Percentiles rank a stretch among this genome's conserved stretches.
Conservation (phyloP, 2,329 filamentous ascomycete species). For the Teratosphaeria destructans region DNA sequence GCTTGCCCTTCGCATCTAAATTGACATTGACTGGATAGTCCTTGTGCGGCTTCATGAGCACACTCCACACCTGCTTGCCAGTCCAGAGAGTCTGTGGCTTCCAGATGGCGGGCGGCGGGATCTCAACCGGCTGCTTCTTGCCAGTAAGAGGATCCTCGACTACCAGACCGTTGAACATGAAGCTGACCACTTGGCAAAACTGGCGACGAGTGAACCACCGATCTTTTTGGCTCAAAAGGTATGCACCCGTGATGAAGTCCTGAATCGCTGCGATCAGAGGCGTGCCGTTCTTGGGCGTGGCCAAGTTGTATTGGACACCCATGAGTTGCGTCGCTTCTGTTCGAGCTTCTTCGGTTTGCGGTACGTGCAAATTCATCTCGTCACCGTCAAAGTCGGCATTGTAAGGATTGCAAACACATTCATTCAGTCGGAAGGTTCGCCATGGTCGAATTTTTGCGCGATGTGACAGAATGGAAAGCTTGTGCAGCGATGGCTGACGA, state of each 20-base stretch:
- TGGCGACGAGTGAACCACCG: constrained; percentile 80
- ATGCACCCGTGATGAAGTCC: constrained; percentile 96
- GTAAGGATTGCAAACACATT: constrained; percentile 96
- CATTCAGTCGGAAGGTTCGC: constrained; percentile 92
- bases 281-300: constrained; percentile 93
- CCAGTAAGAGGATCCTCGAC: constrained; percentile 38
- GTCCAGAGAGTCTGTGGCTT: constrained; percentile 89
- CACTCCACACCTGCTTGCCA: constrained; percentile 90
- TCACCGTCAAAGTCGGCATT: constrained; percentile 99
- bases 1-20: constrained; percentile 81
- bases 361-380: constrained; percentile 98
- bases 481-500: constrained; percentile 92
- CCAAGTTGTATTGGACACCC: constrained; percentile 94
- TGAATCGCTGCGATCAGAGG: constrained; percentile 98
- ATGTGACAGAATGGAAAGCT: constrained; percentile 96
- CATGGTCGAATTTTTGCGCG: constrained; percentile 86
- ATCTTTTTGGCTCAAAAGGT: constrained; percentile 83
- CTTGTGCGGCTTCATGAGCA: constrained; percentile 82
- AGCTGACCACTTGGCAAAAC: constrained; percentile 82
- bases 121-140: constrained; percentile 55
- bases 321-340: constrained; percentile 93
- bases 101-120: constrained; percentile 76
- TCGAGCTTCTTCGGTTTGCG: constrained; percentile 91
- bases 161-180: constrained; percentile 73
- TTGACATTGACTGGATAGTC: constrained; percentile 77